Evolutionary conservation across 139 green algal species (phyloP).

Genomic region (Chlamydomonas incerta): DNA sequence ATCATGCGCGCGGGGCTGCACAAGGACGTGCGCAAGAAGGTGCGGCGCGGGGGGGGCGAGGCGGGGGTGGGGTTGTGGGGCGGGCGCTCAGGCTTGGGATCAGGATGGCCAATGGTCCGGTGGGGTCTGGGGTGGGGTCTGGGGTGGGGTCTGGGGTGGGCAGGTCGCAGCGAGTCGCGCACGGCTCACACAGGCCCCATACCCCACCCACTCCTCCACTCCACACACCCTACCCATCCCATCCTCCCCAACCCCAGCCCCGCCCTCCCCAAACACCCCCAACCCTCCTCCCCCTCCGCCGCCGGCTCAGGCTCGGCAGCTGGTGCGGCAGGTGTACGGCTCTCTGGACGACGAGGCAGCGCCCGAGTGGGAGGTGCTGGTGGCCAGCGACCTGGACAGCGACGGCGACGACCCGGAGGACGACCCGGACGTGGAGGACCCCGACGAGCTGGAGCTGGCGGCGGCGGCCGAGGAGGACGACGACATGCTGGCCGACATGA

Average conservation of each 20-base stretch:
- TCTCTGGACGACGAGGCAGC: background rate
- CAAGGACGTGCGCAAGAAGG: conserved; percentile 42
- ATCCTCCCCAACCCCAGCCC: too few relatives aligned
- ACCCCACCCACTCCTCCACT: too few relatives aligned
- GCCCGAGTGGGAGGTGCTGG: conserved; percentile 32
- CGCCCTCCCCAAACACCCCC: too few relatives aligned
- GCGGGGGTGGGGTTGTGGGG: too few relatives aligned
- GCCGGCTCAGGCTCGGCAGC: background rate
- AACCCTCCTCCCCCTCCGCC: background rate
- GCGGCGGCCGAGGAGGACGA: background rate
- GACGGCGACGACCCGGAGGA: conserved; percentile 8
- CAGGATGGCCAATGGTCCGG: too few relatives aligned
- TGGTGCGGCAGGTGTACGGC: conserved; percentile 34
- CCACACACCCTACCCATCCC: too few relatives aligned
- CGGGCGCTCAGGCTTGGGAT: too few relatives aligned
- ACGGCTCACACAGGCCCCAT: too few relatives aligned
- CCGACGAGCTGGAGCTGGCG: background rate
- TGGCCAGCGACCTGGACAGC: conserved; percentile 9
- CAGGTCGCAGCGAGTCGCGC: too few relatives aligned
- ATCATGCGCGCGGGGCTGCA: conserved; percentile 20
- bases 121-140: too few relatives aligned
- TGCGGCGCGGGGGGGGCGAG: too few relatives aligned
- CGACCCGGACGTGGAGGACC: background rate
- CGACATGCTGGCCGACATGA: background rate
- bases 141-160: too few relatives aligned